Base-by-base conservation (phyloP, 129 eudicot genomes). In the Calendula officinalis region DNA sequence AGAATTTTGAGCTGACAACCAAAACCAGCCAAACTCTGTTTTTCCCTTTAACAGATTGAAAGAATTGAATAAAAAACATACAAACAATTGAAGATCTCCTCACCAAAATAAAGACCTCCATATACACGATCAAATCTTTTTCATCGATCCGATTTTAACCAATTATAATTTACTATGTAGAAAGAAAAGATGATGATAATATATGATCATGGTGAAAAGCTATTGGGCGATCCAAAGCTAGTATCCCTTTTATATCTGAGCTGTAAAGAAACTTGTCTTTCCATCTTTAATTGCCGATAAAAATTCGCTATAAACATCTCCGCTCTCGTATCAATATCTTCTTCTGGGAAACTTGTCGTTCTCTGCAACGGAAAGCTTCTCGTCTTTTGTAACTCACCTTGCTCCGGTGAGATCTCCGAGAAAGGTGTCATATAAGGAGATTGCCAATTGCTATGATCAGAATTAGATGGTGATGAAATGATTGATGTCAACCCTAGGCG, bases 201-300 rank as follows among this genome's bases (percentile, higher is more conserved):
- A 43, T 7, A 43, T 7, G 56, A 52, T 74, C 78, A 84, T 34
- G 89, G 84, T 64, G 84, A 84, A 59, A 16, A 6, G 1, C 57
- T 50, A 60, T 64, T 70, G 5, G 72, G 33, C 43, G 86, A 75
- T 48, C 59, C 77, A 45, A 82, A 76, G 71, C 84, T 82, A 38
- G 65, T 34, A 14, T 58, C 84, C 47, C 86, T 85, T 32, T 14
- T 64, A 32, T 92, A 92, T 54, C 87, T 72, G 0, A 92, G 71
- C 76, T 88, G 81, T 80, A 92, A 73, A 41, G 99, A 92, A 57
- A 92, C 83, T 57, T 92, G 96, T 66, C 95, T 81, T 49, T 88
- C 89, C 64, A 92, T 56, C 71, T 53, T 69, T 34, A 92, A 77
- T 33, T 92, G 96, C 9, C 74, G 69, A 50, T 80, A 73, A 27